Base-by-base conservation (phyloP, 345 rosid genomes). In the Eucalyptus tenuipes region DNA sequence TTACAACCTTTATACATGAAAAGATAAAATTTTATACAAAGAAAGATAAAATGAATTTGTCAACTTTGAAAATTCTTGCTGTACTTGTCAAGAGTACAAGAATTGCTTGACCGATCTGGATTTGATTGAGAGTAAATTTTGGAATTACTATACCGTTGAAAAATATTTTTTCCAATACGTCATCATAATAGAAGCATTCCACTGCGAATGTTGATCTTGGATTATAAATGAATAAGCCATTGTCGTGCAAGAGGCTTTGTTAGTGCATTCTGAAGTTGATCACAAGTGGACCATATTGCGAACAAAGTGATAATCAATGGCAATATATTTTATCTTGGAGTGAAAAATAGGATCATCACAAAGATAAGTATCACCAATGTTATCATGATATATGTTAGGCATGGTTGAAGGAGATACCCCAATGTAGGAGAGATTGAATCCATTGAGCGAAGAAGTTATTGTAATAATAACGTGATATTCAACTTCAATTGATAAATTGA, bases 251-350 rank as follows among this genome's bases (percentile, higher is more conserved):
- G 24, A 52, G 57, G 57, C 0, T 52, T 18, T 52, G 24, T 18
- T 18, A 18, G 10, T 52, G 57, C 57, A 3, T 52, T 7, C 0
- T 1, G 0, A 52, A 18, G 55, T 7, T 52, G 55, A 52, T 52
- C 55, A 0, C 0, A 10, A 52, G 55, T 3, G 10, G 24, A 52
- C 24, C 24, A 52, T 52, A 52, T 52, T 52, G 10, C 0, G 0
- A 52, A 52, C 2, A 52, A 52, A 52, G 2, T 52, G 24, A 52
- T 52, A 3, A 52, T 52, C 1, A 7, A 52, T 7, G 55, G 55
- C 4, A 52, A 18, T 18, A 52, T 52, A 18, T 52, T 18, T 52
- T 4, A 52, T 18, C 24, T 52, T 52, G 1, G 9, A 52, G 55
- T 52, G 55, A 52, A 52, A 52, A 52, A 52, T 52, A 27, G 31